Evolutionary conservation across 441 rosid genomes (phyloP), one percentile per base, ranked within the genome.

Genomic region (Erodium texanum): DNA sequence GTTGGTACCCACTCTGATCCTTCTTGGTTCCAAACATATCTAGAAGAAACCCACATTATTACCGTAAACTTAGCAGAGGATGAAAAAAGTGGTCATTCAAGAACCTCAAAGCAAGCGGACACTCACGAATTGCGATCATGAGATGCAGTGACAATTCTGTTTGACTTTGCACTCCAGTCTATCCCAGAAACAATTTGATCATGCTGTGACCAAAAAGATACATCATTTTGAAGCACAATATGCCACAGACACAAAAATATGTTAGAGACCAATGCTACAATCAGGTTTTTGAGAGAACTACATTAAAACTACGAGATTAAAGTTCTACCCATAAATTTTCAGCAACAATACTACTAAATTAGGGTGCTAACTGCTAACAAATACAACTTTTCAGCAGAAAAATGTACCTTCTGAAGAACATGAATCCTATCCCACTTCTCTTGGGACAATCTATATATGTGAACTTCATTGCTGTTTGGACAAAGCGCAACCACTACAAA

Each of bases 71-170:
- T 11, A 67, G 16, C 58, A 62, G 63, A 64, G 59, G 69, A 68
- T 4, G 56, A 9, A 24, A 1, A 15, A 11, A 29, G 64, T 2
- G 5, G 48, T 11, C 23, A 54, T 18, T 54, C 61, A 54, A 24
- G 34, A 67, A 27, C 24, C 24, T 23, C 61, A 58, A 76, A 62
- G 38, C 10, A 65, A 65, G 24, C 66, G 64, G 75, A 64, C 70
- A 86, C 97, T 88, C 76, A 94, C 98, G 99, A 92, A 87, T 89
- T 89, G 70, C 97, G 86, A 76, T 92, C 99, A 78, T 94, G 98
- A 62, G 98, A 92, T 45, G 88, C 94, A 23, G 92, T 88, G 27
- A 94, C 98, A 67, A 92, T 82, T 82, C 84, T 82, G 86, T 94
- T 94, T 50, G 97, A 85, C 70, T 75, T 82, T n/a, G 81, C 77